Evolutionary conservation across 345 rosid species (phyloP).

Genomic region (Eutrema heterophyllum): DNA sequence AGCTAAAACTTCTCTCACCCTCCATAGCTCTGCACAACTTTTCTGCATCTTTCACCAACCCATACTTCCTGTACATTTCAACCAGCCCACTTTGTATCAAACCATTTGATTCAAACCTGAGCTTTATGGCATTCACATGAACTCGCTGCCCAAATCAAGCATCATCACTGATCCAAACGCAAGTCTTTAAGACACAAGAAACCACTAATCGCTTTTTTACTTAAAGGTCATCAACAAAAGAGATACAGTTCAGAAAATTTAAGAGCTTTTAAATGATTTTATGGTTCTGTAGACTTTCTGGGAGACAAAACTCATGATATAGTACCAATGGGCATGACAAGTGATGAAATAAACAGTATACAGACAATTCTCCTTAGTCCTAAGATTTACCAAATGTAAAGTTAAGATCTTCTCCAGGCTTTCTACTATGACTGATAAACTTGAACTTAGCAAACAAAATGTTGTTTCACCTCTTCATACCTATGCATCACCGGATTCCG

Average conservation of each 20-base stretch:
- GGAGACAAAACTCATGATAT: background rate
- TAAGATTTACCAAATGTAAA: background rate
- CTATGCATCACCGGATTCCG: slow-evolving; percentile 11
- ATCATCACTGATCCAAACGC: slow-evolving; percentile 15
- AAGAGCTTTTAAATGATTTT: background rate
- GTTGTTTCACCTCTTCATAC: slow-evolving; percentile 17
- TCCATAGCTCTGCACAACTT: slow-evolving; percentile 31
- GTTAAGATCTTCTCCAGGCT: background rate
- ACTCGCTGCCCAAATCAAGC: slow-evolving; percentile 39
- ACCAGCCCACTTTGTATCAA: slow-evolving; percentile 40
- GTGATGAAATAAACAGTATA: background rate
- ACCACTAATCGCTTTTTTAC: background rate
- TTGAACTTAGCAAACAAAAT: background rate
- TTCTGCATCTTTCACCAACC: slow-evolving; percentile 40
- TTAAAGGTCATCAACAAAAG: background rate
- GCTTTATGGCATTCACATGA: slow-evolving; percentile 44
- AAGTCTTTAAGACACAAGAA: background rate
- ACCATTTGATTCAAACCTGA: slow-evolving; percentile 37
- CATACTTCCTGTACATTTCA: slow-evolving; percentile 45
- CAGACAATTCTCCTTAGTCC: background rate
- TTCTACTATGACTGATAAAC: background rate
- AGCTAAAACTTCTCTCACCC: slow-evolving; percentile 6
- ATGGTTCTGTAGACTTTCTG: background rate
- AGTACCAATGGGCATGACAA: slow-evolving; percentile 1
- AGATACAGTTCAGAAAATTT: background rate